Percentiles rank a stretch among this genome's conserved stretches.
phyloP scores from a whole-genome alignment of 495 filamentous ascomycete genomes.

The Mycothermus thermophilus region DNA sequence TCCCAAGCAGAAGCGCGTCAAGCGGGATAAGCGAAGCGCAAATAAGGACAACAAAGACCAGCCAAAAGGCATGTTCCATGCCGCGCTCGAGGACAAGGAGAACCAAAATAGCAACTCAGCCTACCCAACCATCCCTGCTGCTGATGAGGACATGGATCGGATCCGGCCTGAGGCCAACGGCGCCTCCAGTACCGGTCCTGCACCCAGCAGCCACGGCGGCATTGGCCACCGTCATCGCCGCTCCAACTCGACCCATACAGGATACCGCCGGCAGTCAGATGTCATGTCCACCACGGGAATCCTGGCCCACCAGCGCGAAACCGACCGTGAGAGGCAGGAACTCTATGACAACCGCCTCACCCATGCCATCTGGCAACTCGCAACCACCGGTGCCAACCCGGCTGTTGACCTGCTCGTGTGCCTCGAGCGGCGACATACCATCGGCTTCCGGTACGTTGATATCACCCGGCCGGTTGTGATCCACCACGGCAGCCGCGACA shows the following conservation, averaged over 20 bases:
- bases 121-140: constrained; percentile 9
- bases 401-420: constrained; percentile 88
- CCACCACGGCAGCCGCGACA: constrained; percentile 85
- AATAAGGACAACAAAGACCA: constrained; percentile 14
- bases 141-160: constrained; percentile 27
- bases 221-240: constrained; percentile 17
- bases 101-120: constrained; percentile 17
- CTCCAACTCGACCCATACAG: constrained; percentile 16
- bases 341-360: constrained; percentile 80
- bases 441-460: constrained; percentile 95
- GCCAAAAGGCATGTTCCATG: constrained; percentile 23
- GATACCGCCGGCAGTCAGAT: constrained; percentile 13
- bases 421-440: constrained; percentile 76
- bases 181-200: constrained; percentile 13
- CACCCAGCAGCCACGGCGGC: constrained; percentile 8
- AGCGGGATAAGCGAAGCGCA: constrained; percentile 41
- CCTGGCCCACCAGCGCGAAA: constrained; percentile 23
- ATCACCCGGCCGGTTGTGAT: constrained; percentile 83
- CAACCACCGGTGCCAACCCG: constrained; percentile 83
- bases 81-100: constrained; percentile 27
- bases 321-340: constrained; percentile 56
- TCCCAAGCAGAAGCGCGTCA: constrained; percentile 40
- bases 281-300: constrained; percentile 34
- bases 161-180: constrained; percentile 19
- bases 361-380: constrained; percentile 85